These are phyloP conservation scores for Porcisia hertigi DNA, from an alignment of 208 protist genomes.

Conservation along the genomic window DNA sequence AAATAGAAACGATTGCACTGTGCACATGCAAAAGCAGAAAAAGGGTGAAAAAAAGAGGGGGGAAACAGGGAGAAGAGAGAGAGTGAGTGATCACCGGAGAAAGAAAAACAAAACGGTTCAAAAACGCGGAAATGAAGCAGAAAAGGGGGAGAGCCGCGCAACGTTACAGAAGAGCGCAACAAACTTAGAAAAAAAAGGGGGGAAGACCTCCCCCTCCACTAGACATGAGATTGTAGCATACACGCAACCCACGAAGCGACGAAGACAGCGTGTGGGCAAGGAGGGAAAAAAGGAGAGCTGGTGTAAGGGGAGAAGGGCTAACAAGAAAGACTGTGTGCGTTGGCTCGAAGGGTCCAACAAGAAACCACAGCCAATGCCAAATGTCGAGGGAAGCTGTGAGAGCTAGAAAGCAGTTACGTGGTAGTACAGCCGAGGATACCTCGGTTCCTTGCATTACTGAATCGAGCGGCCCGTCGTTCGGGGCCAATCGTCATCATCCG, in stretches of 20 bases:
- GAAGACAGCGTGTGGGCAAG: background rate
- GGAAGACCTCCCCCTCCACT: no score
- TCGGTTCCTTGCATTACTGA: conserved; percentile 5
- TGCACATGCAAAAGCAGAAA: background rate
- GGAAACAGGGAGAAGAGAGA: conserved; percentile 5
- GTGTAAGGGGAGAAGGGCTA: background rate
- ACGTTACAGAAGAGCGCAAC: background rate
- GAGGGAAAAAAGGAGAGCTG: background rate
- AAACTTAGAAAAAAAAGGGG: background rate
- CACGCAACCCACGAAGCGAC: background rate
- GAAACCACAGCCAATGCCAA: background rate
- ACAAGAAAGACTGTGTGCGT: background rate
- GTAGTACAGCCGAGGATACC: background rate
- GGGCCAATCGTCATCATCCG: conserved; percentile 29
- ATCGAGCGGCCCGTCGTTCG: conserved; percentile 15
- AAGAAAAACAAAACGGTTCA: conserved; percentile 3
- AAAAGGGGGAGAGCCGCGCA: background rate
- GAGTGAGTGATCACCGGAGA: background rate
- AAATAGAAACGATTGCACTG: conserved; percentile 5
- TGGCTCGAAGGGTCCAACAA: background rate
- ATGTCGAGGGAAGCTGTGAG: background rate
- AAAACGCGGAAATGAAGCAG: background rate
- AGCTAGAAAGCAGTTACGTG: background rate
- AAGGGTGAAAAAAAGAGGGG: background rate
- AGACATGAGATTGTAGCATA: background rate